A percentile compares a stretch with the other conserved stretches of the same genome.
Conservation (phyloP, 2,329 filamentous ascomycete genomes). For the Alternaria brassicicola region DNA sequence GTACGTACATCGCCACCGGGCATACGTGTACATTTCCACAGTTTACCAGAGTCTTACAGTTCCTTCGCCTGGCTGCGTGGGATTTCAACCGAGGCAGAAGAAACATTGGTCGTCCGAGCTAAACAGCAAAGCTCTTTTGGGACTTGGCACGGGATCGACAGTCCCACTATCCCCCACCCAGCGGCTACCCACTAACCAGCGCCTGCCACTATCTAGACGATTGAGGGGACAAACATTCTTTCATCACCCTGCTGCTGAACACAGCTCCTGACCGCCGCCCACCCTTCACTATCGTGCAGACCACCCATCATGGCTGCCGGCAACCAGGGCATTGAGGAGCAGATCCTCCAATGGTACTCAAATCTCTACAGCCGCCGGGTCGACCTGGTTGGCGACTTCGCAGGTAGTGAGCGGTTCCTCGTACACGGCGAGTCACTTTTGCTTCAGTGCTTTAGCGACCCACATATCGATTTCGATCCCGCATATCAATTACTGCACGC, state of each 20-base stretch:
- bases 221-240: conserved; percentile 16
- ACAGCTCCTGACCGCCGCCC: conserved; percentile 7
- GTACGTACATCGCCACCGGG: conserved; percentile 8
- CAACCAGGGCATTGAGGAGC: conserved; percentile 24
- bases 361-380: conserved; percentile 46
- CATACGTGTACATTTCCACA: conserved; percentile 9
- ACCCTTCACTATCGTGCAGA: conserved; percentile 1
- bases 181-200: conserved; percentile 18
- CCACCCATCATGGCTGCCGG: conserved; percentile 29
- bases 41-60: background rate
- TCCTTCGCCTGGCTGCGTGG: background rate
- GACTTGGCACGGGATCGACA: conserved; percentile 19
- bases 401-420: conserved; percentile 73
- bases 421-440: conserved; percentile 77
- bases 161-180: conserved; percentile 26
- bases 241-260: conserved; percentile 14
- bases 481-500: conserved; percentile 76
- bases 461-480: conserved; percentile 66
- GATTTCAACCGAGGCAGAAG: background rate
- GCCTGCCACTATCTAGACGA: conserved; percentile 9
- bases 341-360: conserved; percentile 44
- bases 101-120: background rate
- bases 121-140: conserved; percentile 15
- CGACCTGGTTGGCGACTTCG: conserved; percentile 73
- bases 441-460: conserved; percentile 65